Percentiles rank a stretch among this genome's conserved stretches.
These are phyloP conservation scores for Bothriochloa decipiens DNA, from an alignment of 176 grass and related monocot genomes.

Conservation along the genomic window DNA sequence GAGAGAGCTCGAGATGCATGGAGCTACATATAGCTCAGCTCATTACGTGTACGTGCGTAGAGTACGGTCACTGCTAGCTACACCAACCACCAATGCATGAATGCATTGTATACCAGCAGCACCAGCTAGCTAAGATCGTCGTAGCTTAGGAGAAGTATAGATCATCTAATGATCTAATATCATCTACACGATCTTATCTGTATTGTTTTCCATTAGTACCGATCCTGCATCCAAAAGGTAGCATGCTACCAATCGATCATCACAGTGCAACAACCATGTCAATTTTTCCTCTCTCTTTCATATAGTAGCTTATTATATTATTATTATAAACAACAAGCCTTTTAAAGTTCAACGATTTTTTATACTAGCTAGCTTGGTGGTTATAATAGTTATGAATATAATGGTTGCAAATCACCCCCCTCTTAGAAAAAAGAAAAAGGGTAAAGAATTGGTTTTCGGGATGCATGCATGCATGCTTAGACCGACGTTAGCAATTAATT, in stretches of 20 bases:
- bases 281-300: background rate
- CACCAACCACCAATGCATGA: background rate
- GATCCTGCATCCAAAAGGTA: background rate
- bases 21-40: too few species aligned
- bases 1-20: background rate
- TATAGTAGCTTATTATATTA: too few species aligned
- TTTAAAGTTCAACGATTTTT: background rate
- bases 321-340: background rate
- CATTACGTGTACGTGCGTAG: too few species aligned
- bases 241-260: background rate
- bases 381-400: background rate
- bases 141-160: too few species aligned
- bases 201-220: background rate
- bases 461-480: too few species aligned
- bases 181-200: background rate
- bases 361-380: background rate
- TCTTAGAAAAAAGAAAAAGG: too few species aligned
- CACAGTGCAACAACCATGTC: constrained; percentile 8
- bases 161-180: background rate
- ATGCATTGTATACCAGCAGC: background rate
- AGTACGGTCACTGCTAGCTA: background rate
- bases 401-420: background rate
- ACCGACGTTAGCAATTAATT: constrained; percentile 1
- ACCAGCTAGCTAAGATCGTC: background rate
- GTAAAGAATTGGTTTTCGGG: background rate